A percentile compares a stretch with the other conserved stretches of the same genome.
Evolutionary conservation across 441 rosid genomes (phyloP).

Genomic region (Capsella rubella): DNA sequence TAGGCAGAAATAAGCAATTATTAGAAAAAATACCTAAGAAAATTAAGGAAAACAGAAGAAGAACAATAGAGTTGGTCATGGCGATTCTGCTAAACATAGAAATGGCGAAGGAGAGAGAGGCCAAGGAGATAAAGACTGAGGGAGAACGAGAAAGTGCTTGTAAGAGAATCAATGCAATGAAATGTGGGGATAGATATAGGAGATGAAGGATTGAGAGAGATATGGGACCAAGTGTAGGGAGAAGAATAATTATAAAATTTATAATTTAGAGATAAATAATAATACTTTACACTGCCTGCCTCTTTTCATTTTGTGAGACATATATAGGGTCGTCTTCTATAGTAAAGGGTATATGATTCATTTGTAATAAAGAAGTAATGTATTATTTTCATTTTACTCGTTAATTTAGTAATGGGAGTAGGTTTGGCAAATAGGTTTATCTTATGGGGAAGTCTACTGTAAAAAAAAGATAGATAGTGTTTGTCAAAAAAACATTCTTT

Average conservation of each 20-base stretch:
- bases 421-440: constrained; percentile 33
- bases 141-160: constrained; percentile 29
- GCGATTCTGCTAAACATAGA: constrained; percentile 44
- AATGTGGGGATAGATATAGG: constrained; percentile 44
- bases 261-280: constrained; percentile 36
- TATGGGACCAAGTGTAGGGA: constrained; percentile 20
- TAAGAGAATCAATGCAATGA: constrained; percentile 42
- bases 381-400: constrained; percentile 4
- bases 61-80: constrained; percentile 42
- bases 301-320: constrained; percentile 36
- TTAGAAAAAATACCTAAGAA: constrained; percentile 58
- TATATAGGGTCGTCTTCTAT: constrained; percentile 42
- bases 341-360: constrained; percentile 28
- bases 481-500: constrained; percentile 39
- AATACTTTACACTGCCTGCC: constrained; percentile 67
- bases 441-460: constrained; percentile 25
- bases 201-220: constrained; percentile 20
- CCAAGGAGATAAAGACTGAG: constrained; percentile 13
- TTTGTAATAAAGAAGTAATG: not conserved
- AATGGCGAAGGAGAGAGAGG: constrained; percentile 44
- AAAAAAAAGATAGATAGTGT: constrained; percentile 13
- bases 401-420: constrained; percentile 26
- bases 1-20: not conserved
- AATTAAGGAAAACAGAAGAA: constrained; percentile 51
- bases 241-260: constrained; percentile 24